Evolutionary conservation across 2,329 filamentous ascomycete genomes (phyloP).

Genomic region (Drechslerella coelobrocha): DNA sequence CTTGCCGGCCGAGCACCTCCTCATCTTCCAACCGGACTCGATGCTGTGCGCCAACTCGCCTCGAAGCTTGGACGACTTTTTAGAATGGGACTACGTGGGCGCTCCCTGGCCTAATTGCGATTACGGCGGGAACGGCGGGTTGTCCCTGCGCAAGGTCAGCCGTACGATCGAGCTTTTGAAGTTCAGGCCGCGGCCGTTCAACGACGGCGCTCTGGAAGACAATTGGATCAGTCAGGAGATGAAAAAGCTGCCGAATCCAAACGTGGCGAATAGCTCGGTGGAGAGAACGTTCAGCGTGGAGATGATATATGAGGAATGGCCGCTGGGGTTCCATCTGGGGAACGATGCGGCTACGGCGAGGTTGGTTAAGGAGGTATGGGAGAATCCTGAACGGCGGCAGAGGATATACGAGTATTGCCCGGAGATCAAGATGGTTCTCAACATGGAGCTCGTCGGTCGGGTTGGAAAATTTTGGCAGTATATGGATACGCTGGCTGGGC

Average conservation of each 20-base stretch:
- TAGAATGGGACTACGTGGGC: conserved; percentile 65
- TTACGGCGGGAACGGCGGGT: conserved; percentile 62
- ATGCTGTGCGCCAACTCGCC: conserved; percentile 65
- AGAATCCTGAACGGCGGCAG: conserved; percentile 60
- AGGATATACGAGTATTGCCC: conserved; percentile 67
- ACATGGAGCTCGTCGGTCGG: conserved; percentile 58
- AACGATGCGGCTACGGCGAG: conserved; percentile 1
- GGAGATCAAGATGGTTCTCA: conserved; percentile 66
- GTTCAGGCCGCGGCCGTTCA: conserved; percentile 59
- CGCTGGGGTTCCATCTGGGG: conserved; percentile 67
- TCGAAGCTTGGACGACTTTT: conserved; percentile 61
- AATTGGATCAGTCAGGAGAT: conserved; percentile 64
- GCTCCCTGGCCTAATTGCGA: conserved; percentile 60
- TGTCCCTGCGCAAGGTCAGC: conserved; percentile 64
- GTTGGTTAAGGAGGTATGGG: conserved; percentile 61
- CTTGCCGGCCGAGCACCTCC: conserved; percentile 63
- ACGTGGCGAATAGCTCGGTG: conserved; percentile 64
- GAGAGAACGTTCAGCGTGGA: conserved; percentile 64
- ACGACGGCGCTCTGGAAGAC: conserved; percentile 63
- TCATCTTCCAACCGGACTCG: conserved; percentile 65
- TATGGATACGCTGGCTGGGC: not conserved
- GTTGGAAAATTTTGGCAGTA: conserved; percentile 2
- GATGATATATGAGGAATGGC: conserved; percentile 60
- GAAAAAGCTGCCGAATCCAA: conserved; percentile 61
- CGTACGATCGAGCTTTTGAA: conserved; percentile 65